Evolutionary conservation across 345 rosid genomes (phyloP).

Genomic region (Camelina sativa): DNA sequence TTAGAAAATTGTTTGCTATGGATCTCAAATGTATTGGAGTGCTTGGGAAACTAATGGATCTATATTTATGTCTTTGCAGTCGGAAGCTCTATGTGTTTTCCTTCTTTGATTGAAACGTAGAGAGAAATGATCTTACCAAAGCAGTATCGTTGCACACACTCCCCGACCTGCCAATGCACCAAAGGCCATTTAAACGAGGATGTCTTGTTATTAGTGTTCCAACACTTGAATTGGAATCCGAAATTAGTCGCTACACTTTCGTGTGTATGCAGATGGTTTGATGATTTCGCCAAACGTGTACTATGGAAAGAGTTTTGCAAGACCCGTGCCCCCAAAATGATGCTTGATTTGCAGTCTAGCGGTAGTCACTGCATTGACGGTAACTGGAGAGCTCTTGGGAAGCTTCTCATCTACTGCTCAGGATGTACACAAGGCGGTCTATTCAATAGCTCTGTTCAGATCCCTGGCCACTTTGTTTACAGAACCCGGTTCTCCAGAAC

Average conservation of each 20-base stretch:
- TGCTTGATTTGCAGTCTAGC: conserved; percentile 86
- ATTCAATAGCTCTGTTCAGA: conserved; percentile 63
- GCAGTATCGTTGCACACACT: conserved; percentile 96
- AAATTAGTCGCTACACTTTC: conserved; percentile 81
- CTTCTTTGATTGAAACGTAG: conserved; percentile 17
- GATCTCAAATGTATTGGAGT: not conserved
- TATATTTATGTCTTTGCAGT: conserved; percentile 11
- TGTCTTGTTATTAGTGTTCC: conserved; percentile 77
- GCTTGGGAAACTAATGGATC: conserved; percentile 12
- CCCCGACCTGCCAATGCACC: conserved; percentile 84
- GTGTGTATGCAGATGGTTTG: conserved; percentile 93
- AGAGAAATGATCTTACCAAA: conserved; percentile 70
- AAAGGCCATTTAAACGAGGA: conserved; percentile 92
- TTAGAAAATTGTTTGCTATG: not conserved
- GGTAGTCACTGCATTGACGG: conserved; percentile 97
- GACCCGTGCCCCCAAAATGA: conserved; percentile 93
- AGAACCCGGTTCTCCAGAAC: conserved; percentile 94
- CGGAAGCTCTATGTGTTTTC: conserved; percentile 19
- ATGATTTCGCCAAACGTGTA: conserved; percentile 92
- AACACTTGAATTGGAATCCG: conserved; percentile 92
- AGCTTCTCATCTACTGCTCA: conserved; percentile 92
- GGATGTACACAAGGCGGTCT: conserved; percentile 80
- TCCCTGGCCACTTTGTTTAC: conserved; percentile 91
- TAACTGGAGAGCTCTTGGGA: conserved; percentile 96
- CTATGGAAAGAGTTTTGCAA: conserved; percentile 96